phyloP scores from a whole-genome alignment of 768 basidiomycete species.

The Auriscalpium microsporum region DNA sequence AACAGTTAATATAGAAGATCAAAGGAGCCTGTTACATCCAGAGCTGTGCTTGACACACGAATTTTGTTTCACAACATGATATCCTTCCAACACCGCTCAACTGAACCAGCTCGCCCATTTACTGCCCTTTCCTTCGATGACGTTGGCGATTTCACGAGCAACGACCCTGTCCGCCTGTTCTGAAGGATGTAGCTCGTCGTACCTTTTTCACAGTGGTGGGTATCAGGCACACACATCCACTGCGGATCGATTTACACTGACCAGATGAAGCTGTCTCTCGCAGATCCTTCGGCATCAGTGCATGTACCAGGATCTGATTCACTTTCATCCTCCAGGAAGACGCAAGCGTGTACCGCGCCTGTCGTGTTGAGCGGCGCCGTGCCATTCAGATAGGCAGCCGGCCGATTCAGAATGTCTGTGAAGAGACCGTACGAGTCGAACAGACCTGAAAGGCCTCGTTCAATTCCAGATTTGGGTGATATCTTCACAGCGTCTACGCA shows the following conservation, averaged over 20 bases:
- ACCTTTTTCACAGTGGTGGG: constrained; percentile 19
- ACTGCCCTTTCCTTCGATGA: constrained; percentile 35
- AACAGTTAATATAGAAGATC: too few species aligned
- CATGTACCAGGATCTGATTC: constrained; percentile 23
- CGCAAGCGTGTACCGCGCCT: constrained; percentile 40
- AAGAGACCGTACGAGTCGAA: constrained; percentile 59
- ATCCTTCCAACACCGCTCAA: constrained; percentile 12
- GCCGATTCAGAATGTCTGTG: constrained; percentile 46
- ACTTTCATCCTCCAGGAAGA: constrained; percentile 30
- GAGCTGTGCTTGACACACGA: too few species aligned
- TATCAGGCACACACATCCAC: too few species aligned
- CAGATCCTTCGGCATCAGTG: constrained; percentile 33
- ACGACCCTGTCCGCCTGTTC: constrained; percentile 49
- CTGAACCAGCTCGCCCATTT: constrained; percentile 46
- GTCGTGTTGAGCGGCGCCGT: constrained; percentile 29
- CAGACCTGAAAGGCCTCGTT: constrained; percentile 28
- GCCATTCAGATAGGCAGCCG: constrained; percentile 49
- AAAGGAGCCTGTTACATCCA: too few species aligned
- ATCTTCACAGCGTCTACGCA: constrained; percentile 19
- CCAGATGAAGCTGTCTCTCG: constrained; percentile 54
- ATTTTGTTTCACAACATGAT: too few species aligned
- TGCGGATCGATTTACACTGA: constrained; percentile 23
- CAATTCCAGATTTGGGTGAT: neutral
- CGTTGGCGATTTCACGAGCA: constrained; percentile 40
- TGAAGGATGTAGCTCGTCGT: constrained; percentile 53